Evolutionary conservation across 805 yeast genomes (phyloP).

Genomic region (Blastobotrys mokoenaii): DNA sequence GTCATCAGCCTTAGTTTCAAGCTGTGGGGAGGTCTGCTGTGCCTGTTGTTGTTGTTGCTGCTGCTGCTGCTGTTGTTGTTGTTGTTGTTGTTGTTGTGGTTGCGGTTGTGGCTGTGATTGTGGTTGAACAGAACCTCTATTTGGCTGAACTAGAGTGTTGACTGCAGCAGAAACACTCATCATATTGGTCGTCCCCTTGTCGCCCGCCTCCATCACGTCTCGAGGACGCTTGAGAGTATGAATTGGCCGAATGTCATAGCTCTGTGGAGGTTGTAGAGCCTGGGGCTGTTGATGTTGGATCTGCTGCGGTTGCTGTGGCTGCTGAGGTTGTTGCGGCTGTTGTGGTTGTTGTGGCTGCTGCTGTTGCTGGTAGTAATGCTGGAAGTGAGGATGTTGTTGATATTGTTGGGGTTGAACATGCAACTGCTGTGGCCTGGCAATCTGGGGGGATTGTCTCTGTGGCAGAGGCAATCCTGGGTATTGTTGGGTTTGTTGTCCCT

Average conservation of each 20-base stretch:
- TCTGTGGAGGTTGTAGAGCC: slow-evolving; percentile 1
- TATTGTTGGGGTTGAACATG: slow-evolving; percentile 12
- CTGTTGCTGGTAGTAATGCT: slow-evolving; percentile 7
- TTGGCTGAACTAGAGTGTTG: slow-evolving; percentile 7
- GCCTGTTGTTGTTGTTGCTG: background rate
- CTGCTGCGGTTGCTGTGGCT: slow-evolving; percentile 12
- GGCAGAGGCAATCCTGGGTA: slow-evolving; percentile 8
- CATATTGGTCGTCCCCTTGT: background rate
- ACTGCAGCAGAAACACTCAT: slow-evolving; percentile 6
- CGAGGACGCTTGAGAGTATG: slow-evolving; percentile 2
- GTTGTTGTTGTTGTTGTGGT: background rate
- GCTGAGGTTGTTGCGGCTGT: slow-evolving; percentile 9
- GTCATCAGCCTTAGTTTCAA: background rate
- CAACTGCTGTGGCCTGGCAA: slow-evolving; percentile 18
- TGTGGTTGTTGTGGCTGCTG: slow-evolving; percentile 14
- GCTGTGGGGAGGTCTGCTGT: background rate
- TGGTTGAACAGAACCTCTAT: background rate
- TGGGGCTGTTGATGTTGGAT: slow-evolving; percentile 5
- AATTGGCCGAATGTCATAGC: background rate
- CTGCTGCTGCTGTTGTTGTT: background rate
- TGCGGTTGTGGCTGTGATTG: background rate
- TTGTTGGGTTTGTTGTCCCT: slow-evolving; percentile 12
- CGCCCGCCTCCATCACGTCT: background rate
- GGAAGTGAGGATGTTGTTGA: slow-evolving; percentile 12
- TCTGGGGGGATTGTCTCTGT: slow-evolving; percentile 5